phyloP scores from a whole-genome alignment of 2,329 filamentous ascomycete genomes.

The Paraphoma chrysanthemicola region DNA sequence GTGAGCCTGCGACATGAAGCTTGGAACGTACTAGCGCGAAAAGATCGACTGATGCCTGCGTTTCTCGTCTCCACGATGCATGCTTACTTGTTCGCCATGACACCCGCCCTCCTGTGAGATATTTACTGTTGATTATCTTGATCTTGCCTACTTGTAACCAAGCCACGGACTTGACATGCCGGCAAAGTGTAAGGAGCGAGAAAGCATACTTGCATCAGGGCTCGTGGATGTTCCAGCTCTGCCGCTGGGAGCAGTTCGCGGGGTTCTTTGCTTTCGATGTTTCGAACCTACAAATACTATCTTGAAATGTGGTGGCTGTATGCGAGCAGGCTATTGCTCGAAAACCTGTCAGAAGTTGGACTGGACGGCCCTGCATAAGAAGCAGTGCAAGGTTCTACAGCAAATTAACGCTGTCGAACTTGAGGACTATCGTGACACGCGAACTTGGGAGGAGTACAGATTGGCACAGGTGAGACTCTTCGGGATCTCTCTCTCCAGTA shows the following conservation, averaged over 20 bases:
- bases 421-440: conserved; percentile 15
- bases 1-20: not conserved
- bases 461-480: conserved; percentile 9
- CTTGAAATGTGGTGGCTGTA: conserved; percentile 21
- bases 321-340: conserved; percentile 24
- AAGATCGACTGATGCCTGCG: not conserved
- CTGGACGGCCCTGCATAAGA: conserved; percentile 23
- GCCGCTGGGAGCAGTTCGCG: conserved; percentile 22
- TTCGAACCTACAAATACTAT: conserved; percentile 18
- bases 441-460: conserved; percentile 21
- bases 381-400: conserved; percentile 24
- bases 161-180: conserved; percentile 10
- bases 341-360: conserved; percentile 27
- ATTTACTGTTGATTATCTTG: too few relatives aligned
- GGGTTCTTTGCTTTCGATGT: conserved; percentile 24
- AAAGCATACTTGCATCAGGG: conserved; percentile 19
- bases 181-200: conserved; percentile 23
- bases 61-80: not conserved
- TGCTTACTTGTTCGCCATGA: not conserved
- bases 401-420: conserved; percentile 19
- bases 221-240: conserved; percentile 15
- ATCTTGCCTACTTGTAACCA: not conserved
- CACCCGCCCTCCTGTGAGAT: too few relatives aligned
- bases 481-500: not conserved
- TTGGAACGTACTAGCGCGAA: not conserved